Evolutionary conservation across 2,329 filamentous ascomycete genomes (phyloP).

Genomic region (Monosporascus sp.): DNA sequence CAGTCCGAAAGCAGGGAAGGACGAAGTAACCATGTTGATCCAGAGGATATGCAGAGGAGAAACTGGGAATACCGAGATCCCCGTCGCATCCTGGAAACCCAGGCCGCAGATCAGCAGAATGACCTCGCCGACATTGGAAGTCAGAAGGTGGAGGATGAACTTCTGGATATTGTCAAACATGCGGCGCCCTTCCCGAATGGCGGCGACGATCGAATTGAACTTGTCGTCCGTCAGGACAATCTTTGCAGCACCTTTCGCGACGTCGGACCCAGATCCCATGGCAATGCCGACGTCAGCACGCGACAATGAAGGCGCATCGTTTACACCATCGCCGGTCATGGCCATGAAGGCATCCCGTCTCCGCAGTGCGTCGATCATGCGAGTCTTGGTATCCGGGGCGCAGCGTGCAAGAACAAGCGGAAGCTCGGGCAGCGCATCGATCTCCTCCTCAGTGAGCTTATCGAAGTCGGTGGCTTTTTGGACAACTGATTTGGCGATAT

Average conservation of each 20-base stretch:
- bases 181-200: conserved; percentile 74
- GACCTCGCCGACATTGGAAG: conserved; percentile 79
- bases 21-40: conserved; percentile 92
- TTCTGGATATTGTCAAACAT: conserved; percentile 91
- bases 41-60: conserved; percentile 83
- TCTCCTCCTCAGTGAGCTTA: conserved; percentile 66
- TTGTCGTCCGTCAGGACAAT: conserved; percentile 87
- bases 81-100: conserved; percentile 66
- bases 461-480: conserved; percentile 77
- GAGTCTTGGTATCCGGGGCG: conserved; percentile 79
- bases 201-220: conserved; percentile 79
- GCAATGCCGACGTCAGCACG: conserved; percentile 81
- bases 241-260: conserved; percentile 74
- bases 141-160: conserved; percentile 74
- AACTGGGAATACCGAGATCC: conserved; percentile 78
- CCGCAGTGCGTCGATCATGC: conserved; percentile 85
- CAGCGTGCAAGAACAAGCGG: conserved; percentile 81
- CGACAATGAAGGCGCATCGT: conserved; percentile 77
- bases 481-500: conserved; percentile 63
- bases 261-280: conserved; percentile 84
- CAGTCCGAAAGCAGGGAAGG: conserved; percentile 81
- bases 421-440: conserved; percentile 68
- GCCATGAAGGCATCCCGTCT: conserved; percentile 71
- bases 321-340: conserved; percentile 87
- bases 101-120: conserved; percentile 76